Evolutionary conservation across 2,329 filamentous ascomycete species (phyloP).

Genomic region (Fusarium euwallaceae): DNA sequence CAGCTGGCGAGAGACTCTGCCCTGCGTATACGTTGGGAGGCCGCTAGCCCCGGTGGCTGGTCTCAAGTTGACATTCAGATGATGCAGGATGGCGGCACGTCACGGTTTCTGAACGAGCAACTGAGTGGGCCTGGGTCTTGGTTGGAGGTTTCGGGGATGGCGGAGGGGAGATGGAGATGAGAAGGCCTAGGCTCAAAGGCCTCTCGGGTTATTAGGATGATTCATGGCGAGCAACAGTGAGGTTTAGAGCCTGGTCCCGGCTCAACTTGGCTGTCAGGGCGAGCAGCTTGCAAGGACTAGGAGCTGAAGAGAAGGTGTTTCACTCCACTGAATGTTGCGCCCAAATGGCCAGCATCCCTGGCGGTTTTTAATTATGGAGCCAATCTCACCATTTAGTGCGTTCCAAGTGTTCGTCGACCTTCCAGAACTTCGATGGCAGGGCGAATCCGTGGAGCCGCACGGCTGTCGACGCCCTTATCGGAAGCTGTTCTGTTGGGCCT

Average conservation of each 20-base stretch:
- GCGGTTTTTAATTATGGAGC: slow-evolving; percentile 44
- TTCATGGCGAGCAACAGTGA: slow-evolving; percentile 26
- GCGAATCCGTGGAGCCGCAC: slow-evolving; percentile 44
- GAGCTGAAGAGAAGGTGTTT: slow-evolving; percentile 26
- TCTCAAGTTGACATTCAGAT: slow-evolving; percentile 40
- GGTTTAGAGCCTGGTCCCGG: slow-evolving; percentile 31
- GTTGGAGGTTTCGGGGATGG: slow-evolving; percentile 32
- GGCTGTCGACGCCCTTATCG: slow-evolving; percentile 39
- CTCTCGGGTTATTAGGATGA: slow-evolving; percentile 29
- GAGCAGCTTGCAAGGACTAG: slow-evolving; percentile 29
- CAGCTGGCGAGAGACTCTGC: slow-evolving; percentile 12
- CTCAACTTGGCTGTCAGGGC: slow-evolving; percentile 34
- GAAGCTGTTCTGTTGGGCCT: slow-evolving; percentile 20
- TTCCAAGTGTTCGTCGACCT: slow-evolving; percentile 46
- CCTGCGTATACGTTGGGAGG: slow-evolving; percentile 17
- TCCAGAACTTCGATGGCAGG: slow-evolving; percentile 48
- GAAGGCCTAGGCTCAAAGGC: slow-evolving; percentile 14
- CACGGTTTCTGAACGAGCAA: slow-evolving; percentile 22
- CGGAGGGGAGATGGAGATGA: slow-evolving; percentile 22
- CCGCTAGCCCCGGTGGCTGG: slow-evolving; percentile 35
- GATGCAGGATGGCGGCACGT: slow-evolving; percentile 34
- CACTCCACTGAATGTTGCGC: slow-evolving; percentile 46
- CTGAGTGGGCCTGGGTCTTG: slow-evolving; percentile 26
- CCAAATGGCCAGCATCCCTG: slow-evolving; percentile 36
- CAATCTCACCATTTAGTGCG: slow-evolving; percentile 46